Conservation (phyloP, 192 early-diverging fungal genomes). For the Thamnidium elegans region DNA sequence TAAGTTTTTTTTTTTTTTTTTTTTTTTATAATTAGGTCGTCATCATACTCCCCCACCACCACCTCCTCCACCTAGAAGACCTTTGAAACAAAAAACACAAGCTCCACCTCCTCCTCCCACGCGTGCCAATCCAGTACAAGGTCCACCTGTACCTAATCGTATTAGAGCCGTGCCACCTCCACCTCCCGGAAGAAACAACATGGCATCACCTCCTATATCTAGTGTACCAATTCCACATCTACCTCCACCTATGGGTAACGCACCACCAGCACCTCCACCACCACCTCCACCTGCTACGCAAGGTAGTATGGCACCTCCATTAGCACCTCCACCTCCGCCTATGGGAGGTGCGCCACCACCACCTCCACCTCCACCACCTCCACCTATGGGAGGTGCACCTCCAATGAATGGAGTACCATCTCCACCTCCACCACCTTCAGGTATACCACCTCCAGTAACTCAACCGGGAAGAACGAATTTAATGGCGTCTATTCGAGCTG, state of each 20-base stretch:
- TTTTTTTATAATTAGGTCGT: background rate
- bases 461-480: slow-evolving; percentile 30
- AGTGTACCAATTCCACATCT: slow-evolving; percentile 28
- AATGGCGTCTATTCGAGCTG: slow-evolving; percentile 46
- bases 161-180: slow-evolving; percentile 27
- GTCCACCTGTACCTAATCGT: slow-evolving; percentile 17
- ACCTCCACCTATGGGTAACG: slow-evolving; percentile 21
- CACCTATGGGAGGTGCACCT: slow-evolving; percentile 11
- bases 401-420: background rate
- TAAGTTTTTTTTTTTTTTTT: no score
- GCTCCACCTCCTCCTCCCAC: slow-evolving; percentile 14
- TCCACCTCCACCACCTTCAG: slow-evolving; percentile 12
- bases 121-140: slow-evolving; percentile 26
- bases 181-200: slow-evolving; percentile 28
- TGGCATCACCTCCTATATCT: slow-evolving; percentile 27
- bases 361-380: slow-evolving; percentile 26
- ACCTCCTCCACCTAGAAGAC: slow-evolving; percentile 28
- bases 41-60: slow-evolving; percentile 28
- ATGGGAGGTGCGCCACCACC: slow-evolving; percentile 20
- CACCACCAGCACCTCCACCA: slow-evolving; percentile 18
- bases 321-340: slow-evolving; percentile 17
- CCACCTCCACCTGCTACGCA: slow-evolving; percentile 27
- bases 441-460: background rate
- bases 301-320: background rate
- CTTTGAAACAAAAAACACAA: slow-evolving; percentile 18